Evolutionary conservation across 2,329 filamentous ascomycete species (phyloP), one percentile per base, ranked within the genome.

Genomic region (Didymella segeticola): DNA sequence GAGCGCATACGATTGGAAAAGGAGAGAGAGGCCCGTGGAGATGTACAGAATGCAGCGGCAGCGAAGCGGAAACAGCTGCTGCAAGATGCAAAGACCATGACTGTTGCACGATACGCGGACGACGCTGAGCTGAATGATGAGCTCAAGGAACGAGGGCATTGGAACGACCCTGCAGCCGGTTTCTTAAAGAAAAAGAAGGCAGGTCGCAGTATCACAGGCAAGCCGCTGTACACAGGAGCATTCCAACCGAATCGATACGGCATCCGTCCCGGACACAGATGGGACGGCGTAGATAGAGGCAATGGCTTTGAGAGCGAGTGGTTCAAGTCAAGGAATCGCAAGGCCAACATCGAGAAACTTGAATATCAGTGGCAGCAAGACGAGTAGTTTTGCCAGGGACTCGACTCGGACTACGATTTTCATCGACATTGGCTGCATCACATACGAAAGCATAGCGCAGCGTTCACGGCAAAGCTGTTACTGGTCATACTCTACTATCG

Each of bases 321-420:
- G 78, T 98, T 98, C 78, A 91, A 89, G 72, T 90, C 92, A 2
- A 80, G 93, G 62, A 97, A 97, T 73, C 81, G 86, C 63, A 85
- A 85, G 63, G 86, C 87, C 67, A 86, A 92, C 71, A 86, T 89
- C 64, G 89, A 90, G 75, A 88, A 88, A 26, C 75, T 98, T 68
- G 87, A 93, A 66, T 98, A 97, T 75, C 86, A 89, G 26, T 99
- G 93, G 95, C 91, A 97, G 80, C 95, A 96, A 89, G 95, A 97
- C 77, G 90, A 92, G 75, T 95, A 56, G 23, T n/a, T n/a, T n/a
- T n/a, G n/a, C n/a, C n/a, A 22, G 23, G 17, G 5, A 26, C 17
- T 14, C 14, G 2, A 10, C 2, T 8, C n/a, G 20, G 14, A 38
- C 15, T 14, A 42, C 19, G 9, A 37, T 19, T 34, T 12, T 26